Base-by-base conservation (phyloP, 495 filamentous ascomycete species). In the Cercophora sp. region DNA sequence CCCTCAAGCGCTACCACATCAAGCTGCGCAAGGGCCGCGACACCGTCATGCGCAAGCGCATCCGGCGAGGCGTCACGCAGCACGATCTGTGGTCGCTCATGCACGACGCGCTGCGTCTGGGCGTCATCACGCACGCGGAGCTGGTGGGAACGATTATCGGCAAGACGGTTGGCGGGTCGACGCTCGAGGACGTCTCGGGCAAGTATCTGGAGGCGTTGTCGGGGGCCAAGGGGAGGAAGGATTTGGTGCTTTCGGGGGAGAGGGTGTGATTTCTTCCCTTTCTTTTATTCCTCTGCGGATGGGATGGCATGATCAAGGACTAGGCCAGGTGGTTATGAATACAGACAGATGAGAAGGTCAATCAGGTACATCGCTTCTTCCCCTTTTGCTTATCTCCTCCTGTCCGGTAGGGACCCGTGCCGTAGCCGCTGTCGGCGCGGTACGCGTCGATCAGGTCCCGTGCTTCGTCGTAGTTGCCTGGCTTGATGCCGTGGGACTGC, bases 1-100 rank as follows among this genome's bases (percentile, higher is more conserved):
- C 55, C 8, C 63, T 72, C 18, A 41, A 54, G 35, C 61, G 57
- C 27, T 72, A 72, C 48, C 58, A 64, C 25, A 69, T 72, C 56
- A 65, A 64, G 29, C 52, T 70, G 8, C 59, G 63, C n/a, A 72
- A 72, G 39, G 62, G 57, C 16, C 54, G 58, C 31, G 61, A 66
- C 40, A 16, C 48, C 5, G 62, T 61, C 5, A 62, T 64, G 59
- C 64, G 63, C 41, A 69, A 63, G 34, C 59, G 62, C 8, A 61
- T 70, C 32, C 54, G 60, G 16, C 65, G 65, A 6, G 69, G 63
- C 11, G 57, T 71, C 15, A 62, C 46, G 18, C 65, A 69, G 41
- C 67, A 70, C 18, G 57, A 58, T 19, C 42, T 67, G 1, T 52
- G 54, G 40, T 62, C 65, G 27, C 32, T 69, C 48, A 51, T 71